These are phyloP conservation scores for Camelina neglecta DNA, from an alignment of 345 rosid species.

Conservation along the genomic window DNA sequence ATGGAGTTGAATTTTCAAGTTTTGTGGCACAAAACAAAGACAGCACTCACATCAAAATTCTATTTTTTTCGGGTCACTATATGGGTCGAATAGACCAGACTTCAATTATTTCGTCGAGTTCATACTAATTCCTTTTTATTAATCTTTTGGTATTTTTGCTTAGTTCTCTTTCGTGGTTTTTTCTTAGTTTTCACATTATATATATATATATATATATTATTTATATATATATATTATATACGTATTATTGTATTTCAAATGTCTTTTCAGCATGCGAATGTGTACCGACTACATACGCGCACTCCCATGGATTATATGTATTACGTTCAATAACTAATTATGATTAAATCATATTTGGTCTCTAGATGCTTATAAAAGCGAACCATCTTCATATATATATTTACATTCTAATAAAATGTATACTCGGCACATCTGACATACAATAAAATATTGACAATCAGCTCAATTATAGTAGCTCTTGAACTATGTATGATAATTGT, in stretches of 20 bases:
- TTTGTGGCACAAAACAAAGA: conserved; percentile 21
- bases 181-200: no score
- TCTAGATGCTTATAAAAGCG: no score
- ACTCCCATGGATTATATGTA: background rate
- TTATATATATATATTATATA: no score
- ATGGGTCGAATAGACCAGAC: background rate
- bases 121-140: background rate
- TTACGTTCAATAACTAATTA: background rate
- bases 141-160: background rate
- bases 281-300: background rate
- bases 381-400: no score
- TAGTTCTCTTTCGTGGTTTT: conserved; percentile 11
- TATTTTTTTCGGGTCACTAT: background rate
- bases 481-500: background rate
- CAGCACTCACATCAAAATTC: conserved; percentile 21
- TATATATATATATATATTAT: no score
- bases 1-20: conserved; percentile 5
- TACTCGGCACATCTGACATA: no score
- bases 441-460: background rate
- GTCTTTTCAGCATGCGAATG: conserved; percentile 1
- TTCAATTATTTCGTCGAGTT: conserved; percentile 24
- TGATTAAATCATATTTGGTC: no score
- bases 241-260: no score
- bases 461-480: background rate
- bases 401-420: no score